phyloP scores from a whole-genome alignment of 495 filamentous ascomycete genomes.

The Amphirosellinia nigrospora region DNA sequence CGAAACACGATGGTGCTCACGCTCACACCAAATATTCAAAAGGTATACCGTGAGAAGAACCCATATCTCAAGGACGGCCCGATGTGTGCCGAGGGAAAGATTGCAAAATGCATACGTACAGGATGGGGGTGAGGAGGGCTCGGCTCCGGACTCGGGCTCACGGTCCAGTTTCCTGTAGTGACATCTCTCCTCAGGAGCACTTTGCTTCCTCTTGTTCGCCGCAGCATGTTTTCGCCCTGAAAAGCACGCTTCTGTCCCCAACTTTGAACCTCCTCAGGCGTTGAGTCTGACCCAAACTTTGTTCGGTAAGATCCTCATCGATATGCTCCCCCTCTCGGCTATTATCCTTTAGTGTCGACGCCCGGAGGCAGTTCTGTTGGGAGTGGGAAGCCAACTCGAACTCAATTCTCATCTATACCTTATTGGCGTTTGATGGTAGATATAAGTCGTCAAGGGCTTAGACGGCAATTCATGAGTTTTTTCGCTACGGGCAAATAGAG shows the following conservation, averaged over 20 bases:
- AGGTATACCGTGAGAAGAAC: background rate
- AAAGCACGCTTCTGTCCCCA: background rate
- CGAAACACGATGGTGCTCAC: background rate
- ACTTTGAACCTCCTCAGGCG: background rate
- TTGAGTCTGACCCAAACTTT: background rate
- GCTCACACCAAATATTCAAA: background rate
- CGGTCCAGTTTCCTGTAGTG: slow-evolving; percentile 22
- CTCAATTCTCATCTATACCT: background rate
- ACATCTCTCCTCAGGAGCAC: slow-evolving; percentile 12
- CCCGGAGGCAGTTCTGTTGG: background rate
- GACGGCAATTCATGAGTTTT: too few relatives aligned
- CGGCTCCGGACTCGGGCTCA: slow-evolving; percentile 12
- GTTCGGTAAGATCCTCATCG: background rate
- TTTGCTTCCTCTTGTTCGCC: background rate
- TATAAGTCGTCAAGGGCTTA: background rate
- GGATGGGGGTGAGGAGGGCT: background rate
- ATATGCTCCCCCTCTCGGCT: background rate
- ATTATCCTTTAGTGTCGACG: background rate
- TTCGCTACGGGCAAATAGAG: background rate
- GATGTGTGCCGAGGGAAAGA: background rate
- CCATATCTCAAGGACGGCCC: background rate
- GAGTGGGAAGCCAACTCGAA: background rate
- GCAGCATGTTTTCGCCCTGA: background rate
- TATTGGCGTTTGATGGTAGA: background rate
- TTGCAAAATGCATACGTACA: slow-evolving; percentile 16